These are phyloP conservation scores for Colletotrichum filicis DNA, from an alignment of 2,329 filamentous ascomycete genomes.

Conservation along the genomic window DNA sequence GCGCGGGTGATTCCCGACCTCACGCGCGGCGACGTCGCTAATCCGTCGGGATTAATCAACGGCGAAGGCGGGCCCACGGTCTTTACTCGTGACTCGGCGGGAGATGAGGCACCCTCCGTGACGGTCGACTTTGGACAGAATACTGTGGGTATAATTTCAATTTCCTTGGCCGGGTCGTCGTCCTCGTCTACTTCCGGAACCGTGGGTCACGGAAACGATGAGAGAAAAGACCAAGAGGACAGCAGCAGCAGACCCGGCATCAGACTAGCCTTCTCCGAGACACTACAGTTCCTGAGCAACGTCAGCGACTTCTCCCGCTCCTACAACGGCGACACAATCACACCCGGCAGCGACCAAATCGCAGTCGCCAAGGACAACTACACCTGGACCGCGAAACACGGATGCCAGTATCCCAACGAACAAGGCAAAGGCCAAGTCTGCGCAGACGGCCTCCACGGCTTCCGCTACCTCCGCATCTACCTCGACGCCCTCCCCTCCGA, in stretches of 20 bases:
- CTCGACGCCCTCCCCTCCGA: slow-evolving; percentile 56
- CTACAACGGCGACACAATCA: slow-evolving; percentile 51
- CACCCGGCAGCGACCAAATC: slow-evolving; percentile 61
- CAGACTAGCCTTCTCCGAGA: slow-evolving; percentile 61
- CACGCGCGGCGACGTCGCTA: slow-evolving; percentile 50
- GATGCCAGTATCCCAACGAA: slow-evolving; percentile 49
- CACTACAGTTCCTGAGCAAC: slow-evolving; percentile 54
- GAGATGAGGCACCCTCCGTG: slow-evolving; percentile 46
- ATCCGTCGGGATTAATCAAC: slow-evolving; percentile 47
- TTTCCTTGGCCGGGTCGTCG: slow-evolving; percentile 53
- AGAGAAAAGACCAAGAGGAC: not conserved
- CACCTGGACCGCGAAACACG: slow-evolving; percentile 56
- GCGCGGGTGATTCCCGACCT: slow-evolving; percentile 44
- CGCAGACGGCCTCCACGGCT: slow-evolving; percentile 63
- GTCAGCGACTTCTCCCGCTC: slow-evolving; percentile 61
- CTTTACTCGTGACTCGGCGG: slow-evolving; percentile 40
- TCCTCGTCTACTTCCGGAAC: slow-evolving; percentile 37
- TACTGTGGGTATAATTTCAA: slow-evolving; percentile 54
- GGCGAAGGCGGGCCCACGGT: slow-evolving; percentile 43
- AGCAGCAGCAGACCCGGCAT: slow-evolving; percentile 49
- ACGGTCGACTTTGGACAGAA: slow-evolving; percentile 63
- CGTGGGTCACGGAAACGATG: not conserved
- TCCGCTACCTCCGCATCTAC: slow-evolving; percentile 61
- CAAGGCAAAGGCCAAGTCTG: slow-evolving; percentile 52
- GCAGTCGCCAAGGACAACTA: slow-evolving; percentile 54